Percentiles rank a stretch among this genome's conserved stretches.
Conservation (phyloP, 257 asterid genomes). For the Solanum peruvianum region DNA sequence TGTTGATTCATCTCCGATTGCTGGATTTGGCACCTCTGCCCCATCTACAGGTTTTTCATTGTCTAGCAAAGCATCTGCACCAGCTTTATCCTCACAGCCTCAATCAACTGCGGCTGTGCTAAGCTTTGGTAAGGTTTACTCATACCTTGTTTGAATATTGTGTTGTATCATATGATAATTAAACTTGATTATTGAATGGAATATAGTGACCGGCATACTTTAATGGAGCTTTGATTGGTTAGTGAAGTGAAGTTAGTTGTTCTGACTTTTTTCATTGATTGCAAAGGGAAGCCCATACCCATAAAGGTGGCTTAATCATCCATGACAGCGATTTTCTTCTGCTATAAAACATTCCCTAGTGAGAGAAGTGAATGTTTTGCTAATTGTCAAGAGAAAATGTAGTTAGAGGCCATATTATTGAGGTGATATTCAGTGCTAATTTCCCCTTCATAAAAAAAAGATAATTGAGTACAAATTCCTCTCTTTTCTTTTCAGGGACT, state of each 20-base stretch:
- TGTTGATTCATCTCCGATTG: conserved; percentile 28
- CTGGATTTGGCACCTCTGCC: conserved; percentile 32
- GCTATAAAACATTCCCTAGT: not conserved
- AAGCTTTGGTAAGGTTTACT: conserved; percentile 32
- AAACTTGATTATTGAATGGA: not conserved
- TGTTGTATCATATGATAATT: not conserved
- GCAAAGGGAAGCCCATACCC: not conserved
- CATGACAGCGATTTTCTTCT: not conserved
- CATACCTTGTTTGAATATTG: not conserved
- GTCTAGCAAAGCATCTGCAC: conserved; percentile 26
- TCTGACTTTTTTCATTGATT: not conserved
- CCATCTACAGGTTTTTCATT: conserved; percentile 26
- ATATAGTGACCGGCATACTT: not conserved
- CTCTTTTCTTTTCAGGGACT: not conserved
- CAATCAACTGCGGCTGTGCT: conserved; percentile 35
- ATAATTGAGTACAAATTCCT: not conserved
- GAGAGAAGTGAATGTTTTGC: not conserved
- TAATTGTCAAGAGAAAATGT: not conserved
- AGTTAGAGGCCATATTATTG: not conserved
- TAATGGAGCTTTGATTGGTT: not conserved
- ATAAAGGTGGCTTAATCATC: not conserved
- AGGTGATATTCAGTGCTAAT: not conserved
- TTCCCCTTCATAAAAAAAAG: not conserved
- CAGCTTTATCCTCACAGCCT: conserved; percentile 37
- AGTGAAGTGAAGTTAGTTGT: not conserved